Percentiles rank a stretch among this genome's conserved stretches.
These are phyloP conservation scores for Boletus eberwhitei DNA, from an alignment of 768 basidiomycete species.

Conservation along the genomic window DNA sequence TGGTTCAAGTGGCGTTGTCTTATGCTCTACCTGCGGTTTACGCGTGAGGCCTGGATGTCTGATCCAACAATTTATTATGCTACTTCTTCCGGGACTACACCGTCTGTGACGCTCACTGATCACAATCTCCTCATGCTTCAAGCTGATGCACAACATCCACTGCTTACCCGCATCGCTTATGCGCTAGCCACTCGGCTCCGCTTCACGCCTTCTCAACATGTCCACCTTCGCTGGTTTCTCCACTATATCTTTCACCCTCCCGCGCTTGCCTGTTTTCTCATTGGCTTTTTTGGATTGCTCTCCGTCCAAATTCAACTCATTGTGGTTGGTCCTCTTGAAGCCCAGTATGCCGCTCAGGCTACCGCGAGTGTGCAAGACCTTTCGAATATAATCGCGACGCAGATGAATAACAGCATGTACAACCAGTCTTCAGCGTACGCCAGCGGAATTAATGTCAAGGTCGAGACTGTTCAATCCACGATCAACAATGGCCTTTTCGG, in stretches of 20 bases:
- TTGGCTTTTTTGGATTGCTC: conserved; percentile 88
- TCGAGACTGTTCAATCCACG: conserved; percentile 64
- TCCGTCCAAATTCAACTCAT: conserved; percentile 84
- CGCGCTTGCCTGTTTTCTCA: conserved; percentile 85
- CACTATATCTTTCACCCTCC: conserved; percentile 90
- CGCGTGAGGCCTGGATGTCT: conserved; percentile 71
- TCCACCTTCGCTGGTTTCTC: conserved; percentile 81
- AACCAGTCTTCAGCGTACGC: conserved; percentile 80
- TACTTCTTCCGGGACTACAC: conserved; percentile 29
- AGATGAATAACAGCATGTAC: conserved; percentile 81
- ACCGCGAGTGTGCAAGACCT: conserved; percentile 61
- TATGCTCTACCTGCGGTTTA: conserved; percentile 60
- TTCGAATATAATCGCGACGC: conserved; percentile 64
- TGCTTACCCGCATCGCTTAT: conserved; percentile 65
- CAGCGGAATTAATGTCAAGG: conserved; percentile 65
- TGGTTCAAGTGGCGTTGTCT: conserved; percentile 87
- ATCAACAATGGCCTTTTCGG: conserved; percentile 90
- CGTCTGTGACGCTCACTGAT: conserved; percentile 60
- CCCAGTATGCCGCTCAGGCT: conserved; percentile 62
- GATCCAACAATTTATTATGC: conserved; percentile 62
- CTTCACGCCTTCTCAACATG: conserved; percentile 59
- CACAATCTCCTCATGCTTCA: conserved; percentile 79
- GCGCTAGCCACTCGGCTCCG: conserved; percentile 46
- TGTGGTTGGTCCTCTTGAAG: conserved; percentile 70
- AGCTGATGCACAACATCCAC: conserved; percentile 65